phyloP scores from a whole-genome alignment of 2,329 filamentous ascomycete species.

The Calonectria pseudoturangicola region DNA sequence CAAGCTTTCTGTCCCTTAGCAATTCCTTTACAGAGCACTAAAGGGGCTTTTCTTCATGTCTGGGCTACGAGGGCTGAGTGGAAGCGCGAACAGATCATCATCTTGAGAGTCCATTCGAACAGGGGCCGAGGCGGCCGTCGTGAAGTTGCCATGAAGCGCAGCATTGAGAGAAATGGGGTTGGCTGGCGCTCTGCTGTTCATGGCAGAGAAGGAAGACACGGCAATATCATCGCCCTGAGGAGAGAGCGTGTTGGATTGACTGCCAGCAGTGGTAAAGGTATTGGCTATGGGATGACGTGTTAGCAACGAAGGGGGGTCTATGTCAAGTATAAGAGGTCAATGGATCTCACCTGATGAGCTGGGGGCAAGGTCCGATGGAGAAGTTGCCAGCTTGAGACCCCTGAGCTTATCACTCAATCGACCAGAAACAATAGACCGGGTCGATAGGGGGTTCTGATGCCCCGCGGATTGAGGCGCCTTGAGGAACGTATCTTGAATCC shows the following conservation, averaged over 20 bases:
- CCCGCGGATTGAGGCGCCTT: constrained; percentile 49
- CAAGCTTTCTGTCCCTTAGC: not conserved
- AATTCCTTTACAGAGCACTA: constrained; percentile 65
- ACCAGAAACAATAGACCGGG: constrained; percentile 79
- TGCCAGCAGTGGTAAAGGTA: constrained; percentile 58
- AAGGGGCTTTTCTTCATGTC: constrained; percentile 92
- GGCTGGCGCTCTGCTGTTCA: constrained; percentile 50
- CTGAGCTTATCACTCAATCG: constrained; percentile 86
- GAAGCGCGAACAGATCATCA: constrained; percentile 90
- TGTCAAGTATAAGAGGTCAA: constrained; percentile 12
- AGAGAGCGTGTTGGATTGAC: constrained; percentile 59
- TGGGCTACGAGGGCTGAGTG: constrained; percentile 89
- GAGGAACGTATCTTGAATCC: constrained; percentile 87
- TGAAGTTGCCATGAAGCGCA: constrained; percentile 52
- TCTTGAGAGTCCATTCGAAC: constrained; percentile 50
- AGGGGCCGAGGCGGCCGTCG: constrained; percentile 43
- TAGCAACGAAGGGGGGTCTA: constrained; percentile 42
- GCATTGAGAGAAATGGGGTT: constrained; percentile 60
- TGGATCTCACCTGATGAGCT: constrained; percentile 69
- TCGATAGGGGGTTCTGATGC: constrained; percentile 68
- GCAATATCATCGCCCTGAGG: constrained; percentile 59
- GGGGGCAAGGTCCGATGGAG: constrained; percentile 76
- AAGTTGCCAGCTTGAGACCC: constrained; percentile 86
- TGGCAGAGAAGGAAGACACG: constrained; percentile 60
- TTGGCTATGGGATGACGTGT: constrained; percentile 54